phyloP scores from a whole-genome alignment of 495 filamentous ascomycete species.

The Neurospora intermedia region DNA sequence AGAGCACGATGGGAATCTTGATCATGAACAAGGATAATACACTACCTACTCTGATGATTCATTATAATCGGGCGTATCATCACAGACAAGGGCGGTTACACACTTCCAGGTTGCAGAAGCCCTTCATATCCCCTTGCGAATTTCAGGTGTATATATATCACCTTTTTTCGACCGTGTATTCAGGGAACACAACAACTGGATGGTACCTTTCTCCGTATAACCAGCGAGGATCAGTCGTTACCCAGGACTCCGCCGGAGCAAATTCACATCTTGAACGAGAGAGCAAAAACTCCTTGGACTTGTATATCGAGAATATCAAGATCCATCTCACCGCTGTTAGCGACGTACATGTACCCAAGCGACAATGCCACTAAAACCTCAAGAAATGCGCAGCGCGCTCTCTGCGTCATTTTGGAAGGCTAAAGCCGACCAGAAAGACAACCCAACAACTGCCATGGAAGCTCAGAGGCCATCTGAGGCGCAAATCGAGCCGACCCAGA shows the following conservation, averaged over 20 bases:
- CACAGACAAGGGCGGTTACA: neutral
- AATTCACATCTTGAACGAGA: neutral
- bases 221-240: neutral
- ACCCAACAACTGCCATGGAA: neutral
- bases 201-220: neutral
- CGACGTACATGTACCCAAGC: neutral
- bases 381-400: too few relatives aligned
- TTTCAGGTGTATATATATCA: too few relatives aligned
- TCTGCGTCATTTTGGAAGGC: neutral
- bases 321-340: neutral
- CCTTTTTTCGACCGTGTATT: too few relatives aligned
- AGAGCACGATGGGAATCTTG: neutral
- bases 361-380: neutral
- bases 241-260: neutral
- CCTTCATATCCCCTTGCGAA: neutral
- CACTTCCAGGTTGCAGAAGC: neutral
- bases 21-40: neutral
- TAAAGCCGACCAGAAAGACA: neutral
- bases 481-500: too few relatives aligned
- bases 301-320: neutral
- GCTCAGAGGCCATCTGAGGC: neutral
- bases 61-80: neutral
- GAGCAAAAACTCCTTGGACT: neutral
- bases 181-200: too few relatives aligned
- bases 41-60: too few relatives aligned